Percentiles rank a stretch among this genome's conserved stretches.
These are phyloP conservation scores for Pythium aristosporum DNA, from an alignment of 352 stramenopile species.

Conservation along the genomic window DNA sequence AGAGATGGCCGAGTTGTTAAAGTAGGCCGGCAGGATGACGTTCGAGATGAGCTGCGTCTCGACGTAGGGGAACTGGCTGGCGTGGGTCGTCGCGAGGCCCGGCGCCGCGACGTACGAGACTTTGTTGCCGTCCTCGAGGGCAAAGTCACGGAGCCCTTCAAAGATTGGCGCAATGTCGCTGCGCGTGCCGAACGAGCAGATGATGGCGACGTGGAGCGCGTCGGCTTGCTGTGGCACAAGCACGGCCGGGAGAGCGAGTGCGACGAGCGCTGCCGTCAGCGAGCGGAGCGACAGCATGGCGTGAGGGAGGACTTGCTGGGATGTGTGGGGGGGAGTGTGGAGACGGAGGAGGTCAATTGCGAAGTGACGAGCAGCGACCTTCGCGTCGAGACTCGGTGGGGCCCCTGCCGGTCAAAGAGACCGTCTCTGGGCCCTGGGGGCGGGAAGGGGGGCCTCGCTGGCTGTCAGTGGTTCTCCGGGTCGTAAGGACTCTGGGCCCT, in stretches of 20 bases:
- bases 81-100: constrained; percentile 21
- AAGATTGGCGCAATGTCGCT: constrained; percentile 29
- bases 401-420: no score
- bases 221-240: constrained; percentile 1
- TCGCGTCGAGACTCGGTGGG: no score
- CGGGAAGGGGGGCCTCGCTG: no score
- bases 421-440: no score
- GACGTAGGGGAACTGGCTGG: constrained; percentile 26
- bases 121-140: constrained; percentile 17
- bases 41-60: constrained; percentile 13
- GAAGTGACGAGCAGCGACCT: not conserved
- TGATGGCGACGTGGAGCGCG: constrained; percentile 26
- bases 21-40: constrained; percentile 23
- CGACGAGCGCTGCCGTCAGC: constrained; percentile 1
- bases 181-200: constrained; percentile 26
- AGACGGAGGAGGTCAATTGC: not conserved
- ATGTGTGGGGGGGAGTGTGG: not conserved
- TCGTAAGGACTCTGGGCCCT: no score
- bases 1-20: constrained; percentile 29
- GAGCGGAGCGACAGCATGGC: constrained; percentile 13
- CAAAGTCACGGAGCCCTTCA: constrained; percentile 25
- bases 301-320: not conserved
- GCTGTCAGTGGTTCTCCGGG: no score
- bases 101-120: constrained; percentile 25
- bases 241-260: constrained; percentile 5